phyloP scores from a whole-genome alignment of 352 stramenopile species.

The Pythium chondricola region DNA sequence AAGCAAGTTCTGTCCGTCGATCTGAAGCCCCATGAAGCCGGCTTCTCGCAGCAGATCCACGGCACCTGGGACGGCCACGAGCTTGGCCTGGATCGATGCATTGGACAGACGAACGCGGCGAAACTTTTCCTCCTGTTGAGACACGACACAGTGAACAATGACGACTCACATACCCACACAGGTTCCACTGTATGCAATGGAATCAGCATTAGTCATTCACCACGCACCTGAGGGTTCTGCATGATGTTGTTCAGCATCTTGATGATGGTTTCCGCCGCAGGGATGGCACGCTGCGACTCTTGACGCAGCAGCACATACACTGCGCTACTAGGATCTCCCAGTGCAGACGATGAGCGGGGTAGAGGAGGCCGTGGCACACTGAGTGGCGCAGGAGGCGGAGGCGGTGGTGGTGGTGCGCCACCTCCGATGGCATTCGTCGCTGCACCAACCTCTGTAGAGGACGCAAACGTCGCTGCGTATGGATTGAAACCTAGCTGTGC shows the following conservation, averaged over 20 bases:
- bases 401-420: not conserved
- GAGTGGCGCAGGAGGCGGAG: not conserved
- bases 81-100: constrained; percentile 49
- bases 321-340: constrained; percentile 17
- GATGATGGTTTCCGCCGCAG: constrained; percentile 52
- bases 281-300: constrained; percentile 38
- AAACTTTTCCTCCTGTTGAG: constrained; percentile 62
- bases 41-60: constrained; percentile 55
- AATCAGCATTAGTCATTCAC: not conserved
- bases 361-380: constrained; percentile 16
- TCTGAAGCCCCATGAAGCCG: constrained; percentile 30
- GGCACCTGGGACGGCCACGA: constrained; percentile 48
- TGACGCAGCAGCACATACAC: constrained; percentile 66
- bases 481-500: constrained; percentile 67
- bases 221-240: constrained; percentile 45
- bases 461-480: constrained; percentile 62
- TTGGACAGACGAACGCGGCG: constrained; percentile 60
- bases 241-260: constrained; percentile 69
- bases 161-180: not conserved
- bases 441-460: constrained; percentile 42
- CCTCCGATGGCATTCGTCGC: constrained; percentile 50
- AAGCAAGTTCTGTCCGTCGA: constrained; percentile 56
- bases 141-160: not conserved
- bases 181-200: not conserved
- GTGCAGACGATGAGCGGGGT: constrained; percentile 1